Conservation (phyloP, 805 yeast species). For the Scheffersomyces spartinae region DNA sequence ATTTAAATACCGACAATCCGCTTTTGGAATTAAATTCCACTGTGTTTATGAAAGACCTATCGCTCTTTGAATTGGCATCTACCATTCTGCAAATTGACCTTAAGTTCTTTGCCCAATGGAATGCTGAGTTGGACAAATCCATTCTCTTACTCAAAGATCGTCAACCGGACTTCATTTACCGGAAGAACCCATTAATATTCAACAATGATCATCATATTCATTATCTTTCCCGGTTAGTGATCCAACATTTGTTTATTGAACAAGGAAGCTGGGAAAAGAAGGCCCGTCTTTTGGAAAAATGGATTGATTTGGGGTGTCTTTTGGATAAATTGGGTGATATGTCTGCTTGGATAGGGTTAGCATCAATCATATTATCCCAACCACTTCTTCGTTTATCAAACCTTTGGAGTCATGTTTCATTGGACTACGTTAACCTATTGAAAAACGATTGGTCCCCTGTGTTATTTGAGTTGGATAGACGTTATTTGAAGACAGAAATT, state of each 20-base stretch:
- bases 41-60: constrained; percentile 40
- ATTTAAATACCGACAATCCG: constrained; percentile 13
- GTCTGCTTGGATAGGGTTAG: constrained; percentile 90
- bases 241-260: constrained; percentile 58
- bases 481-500: constrained; percentile 39
- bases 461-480: constrained; percentile 74
- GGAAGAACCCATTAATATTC: constrained; percentile 67
- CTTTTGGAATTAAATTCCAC: constrained; percentile 24
- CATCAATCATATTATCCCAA: constrained; percentile 69
- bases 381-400: constrained; percentile 65
- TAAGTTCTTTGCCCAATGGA: constrained; percentile 59
- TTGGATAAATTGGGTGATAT: constrained; percentile 79
- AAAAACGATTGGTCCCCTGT: constrained; percentile 89
- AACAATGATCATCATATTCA: constrained; percentile 58
- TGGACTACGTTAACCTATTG: constrained; percentile 44
- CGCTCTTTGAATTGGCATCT: constrained; percentile 43
- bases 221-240: constrained; percentile 60
- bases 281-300: constrained; percentile 59
- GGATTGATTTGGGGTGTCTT: constrained; percentile 76
- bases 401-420: constrained; percentile 66
- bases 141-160: constrained; percentile 47
- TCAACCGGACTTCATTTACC: constrained; percentile 33
- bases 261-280: constrained; percentile 30
- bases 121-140: constrained; percentile 69
- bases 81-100: constrained; percentile 60